phyloP scores from a whole-genome alignment of 106 monocot genomes.

The Iris macrosiphon region DNA sequence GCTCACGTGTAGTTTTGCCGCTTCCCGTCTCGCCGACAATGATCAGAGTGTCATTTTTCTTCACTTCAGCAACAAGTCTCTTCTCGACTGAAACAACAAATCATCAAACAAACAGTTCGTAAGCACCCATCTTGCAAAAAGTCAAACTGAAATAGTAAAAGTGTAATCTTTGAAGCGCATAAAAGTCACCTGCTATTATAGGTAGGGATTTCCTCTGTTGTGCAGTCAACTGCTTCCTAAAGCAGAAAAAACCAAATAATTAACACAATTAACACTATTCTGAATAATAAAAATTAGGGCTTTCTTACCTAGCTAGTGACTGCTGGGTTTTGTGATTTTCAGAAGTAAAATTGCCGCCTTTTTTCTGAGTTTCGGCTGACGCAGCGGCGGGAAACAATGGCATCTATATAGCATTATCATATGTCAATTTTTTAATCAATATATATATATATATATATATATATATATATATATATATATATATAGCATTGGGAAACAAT shows the following conservation, averaged over 20 bases:
- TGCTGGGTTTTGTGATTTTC: constrained; percentile 14
- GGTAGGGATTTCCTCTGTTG: constrained; percentile 69
- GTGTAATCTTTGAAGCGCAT: neutral
- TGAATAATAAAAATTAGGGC: neutral
- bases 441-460: no score
- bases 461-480: no score
- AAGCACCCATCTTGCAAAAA: neutral
- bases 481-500: no score
- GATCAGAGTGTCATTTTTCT: constrained; percentile 67
- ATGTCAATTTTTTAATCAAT: no score
- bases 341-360: constrained; percentile 3
- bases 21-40: constrained; percentile 97
- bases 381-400: constrained; percentile 1
- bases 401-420: constrained; percentile 6
- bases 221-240: constrained; percentile 27
- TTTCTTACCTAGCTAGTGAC: constrained; percentile 6
- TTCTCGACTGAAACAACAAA: constrained; percentile 43
- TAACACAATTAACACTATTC: neutral
- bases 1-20: constrained; percentile 93
- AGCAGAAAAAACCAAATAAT: neutral
- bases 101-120: neutral
- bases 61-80: constrained; percentile 78
- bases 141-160: neutral
- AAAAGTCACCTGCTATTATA: constrained; percentile 55
- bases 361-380: neutral